phyloP scores from a whole-genome alignment of 768 basidiomycete genomes.

The Suillus luteus region DNA sequence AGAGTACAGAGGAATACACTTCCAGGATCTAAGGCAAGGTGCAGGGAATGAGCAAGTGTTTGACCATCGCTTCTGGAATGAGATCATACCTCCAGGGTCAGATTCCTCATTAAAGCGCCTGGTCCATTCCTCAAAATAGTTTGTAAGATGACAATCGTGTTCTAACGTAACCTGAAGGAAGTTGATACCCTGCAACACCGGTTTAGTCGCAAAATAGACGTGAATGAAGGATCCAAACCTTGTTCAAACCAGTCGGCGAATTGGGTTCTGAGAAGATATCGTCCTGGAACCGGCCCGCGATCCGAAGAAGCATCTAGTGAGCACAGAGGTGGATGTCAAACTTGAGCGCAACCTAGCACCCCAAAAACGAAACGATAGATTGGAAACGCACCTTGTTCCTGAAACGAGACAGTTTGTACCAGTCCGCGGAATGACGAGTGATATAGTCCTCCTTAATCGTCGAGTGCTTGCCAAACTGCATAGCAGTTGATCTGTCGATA shows the following conservation, averaged over 20 bases:
- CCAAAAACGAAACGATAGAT: background rate
- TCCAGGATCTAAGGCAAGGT: conserved; percentile 53
- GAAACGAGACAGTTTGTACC: conserved; percentile 72
- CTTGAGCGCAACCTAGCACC: conserved; percentile 35
- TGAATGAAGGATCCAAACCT: conserved; percentile 39
- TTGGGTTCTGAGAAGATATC: conserved; percentile 73
- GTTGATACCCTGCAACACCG: conserved; percentile 55
- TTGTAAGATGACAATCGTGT: conserved; percentile 59
- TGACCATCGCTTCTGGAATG: background rate
- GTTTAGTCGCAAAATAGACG: background rate
- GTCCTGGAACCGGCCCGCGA: conserved; percentile 75
- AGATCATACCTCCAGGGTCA: conserved; percentile 51
- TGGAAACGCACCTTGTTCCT: conserved; percentile 51
- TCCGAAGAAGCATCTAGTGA: conserved; percentile 67
- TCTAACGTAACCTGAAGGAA: conserved; percentile 63
- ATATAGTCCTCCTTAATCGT: conserved; percentile 86
- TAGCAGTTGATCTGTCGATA: conserved; percentile 83
- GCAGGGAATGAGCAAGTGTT: conserved; percentile 3
- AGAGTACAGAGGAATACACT: conserved; percentile 64
- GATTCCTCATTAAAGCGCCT: conserved; percentile 59
- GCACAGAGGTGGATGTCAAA: conserved; percentile 78
- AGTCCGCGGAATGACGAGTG: conserved; percentile 69
- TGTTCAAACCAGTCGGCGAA: conserved; percentile 69
- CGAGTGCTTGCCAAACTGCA: conserved; percentile 87
- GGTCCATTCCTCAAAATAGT: conserved; percentile 70